A percentile compares a stretch with the other conserved stretches of the same genome.
phyloP scores from a whole-genome alignment of 805 yeast genomes.

The Brettanomyces nanus region DNA sequence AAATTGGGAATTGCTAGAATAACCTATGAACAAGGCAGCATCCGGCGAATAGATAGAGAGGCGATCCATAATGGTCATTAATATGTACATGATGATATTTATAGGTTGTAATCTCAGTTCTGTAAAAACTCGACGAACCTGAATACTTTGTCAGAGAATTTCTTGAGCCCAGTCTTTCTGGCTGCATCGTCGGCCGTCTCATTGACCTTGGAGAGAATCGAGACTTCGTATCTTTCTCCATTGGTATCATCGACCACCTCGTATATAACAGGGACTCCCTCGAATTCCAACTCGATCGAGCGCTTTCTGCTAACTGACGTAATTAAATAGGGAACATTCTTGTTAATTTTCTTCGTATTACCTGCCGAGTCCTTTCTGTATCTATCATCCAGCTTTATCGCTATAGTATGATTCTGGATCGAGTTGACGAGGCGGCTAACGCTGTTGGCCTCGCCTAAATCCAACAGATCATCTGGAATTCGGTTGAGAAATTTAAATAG shows the following conservation, averaged over 20 bases:
- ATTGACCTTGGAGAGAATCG: slow-evolving; percentile 14
- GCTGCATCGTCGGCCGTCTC: slow-evolving; percentile 4
- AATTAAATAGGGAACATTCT: slow-evolving; percentile 14
- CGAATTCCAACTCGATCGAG: slow-evolving; percentile 22
- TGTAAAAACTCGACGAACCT: slow-evolving; percentile 4
- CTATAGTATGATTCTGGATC: slow-evolving; percentile 11
- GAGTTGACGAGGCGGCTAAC: slow-evolving; percentile 11
- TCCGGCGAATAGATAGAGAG: too few relatives aligned
- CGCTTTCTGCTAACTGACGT: slow-evolving; percentile 17
- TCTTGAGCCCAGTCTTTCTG: slow-evolving; percentile 6
- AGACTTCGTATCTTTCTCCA: slow-evolving; percentile 17
- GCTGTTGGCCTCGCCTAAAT: slow-evolving; percentile 12
- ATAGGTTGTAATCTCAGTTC: too few relatives aligned
- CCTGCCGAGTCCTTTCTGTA: background rate
- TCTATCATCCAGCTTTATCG: slow-evolving; percentile 7
- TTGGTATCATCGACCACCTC: slow-evolving; percentile 21
- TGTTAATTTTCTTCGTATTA: background rate
- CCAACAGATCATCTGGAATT: slow-evolving; percentile 14
- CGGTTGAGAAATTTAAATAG: slow-evolving; percentile 16
- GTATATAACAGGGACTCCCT: slow-evolving; percentile 18
- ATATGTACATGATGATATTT: too few relatives aligned
- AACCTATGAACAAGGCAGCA: too few relatives aligned
- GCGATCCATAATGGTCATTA: too few relatives aligned
- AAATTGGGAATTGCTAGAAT: too few relatives aligned
- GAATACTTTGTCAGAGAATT: slow-evolving; percentile 7